A percentile compares a stretch with the other conserved stretches of the same genome.
These are phyloP conservation scores for Daucus carota DNA, from an alignment of 129 eudicot species.

Conservation along the genomic window DNA sequence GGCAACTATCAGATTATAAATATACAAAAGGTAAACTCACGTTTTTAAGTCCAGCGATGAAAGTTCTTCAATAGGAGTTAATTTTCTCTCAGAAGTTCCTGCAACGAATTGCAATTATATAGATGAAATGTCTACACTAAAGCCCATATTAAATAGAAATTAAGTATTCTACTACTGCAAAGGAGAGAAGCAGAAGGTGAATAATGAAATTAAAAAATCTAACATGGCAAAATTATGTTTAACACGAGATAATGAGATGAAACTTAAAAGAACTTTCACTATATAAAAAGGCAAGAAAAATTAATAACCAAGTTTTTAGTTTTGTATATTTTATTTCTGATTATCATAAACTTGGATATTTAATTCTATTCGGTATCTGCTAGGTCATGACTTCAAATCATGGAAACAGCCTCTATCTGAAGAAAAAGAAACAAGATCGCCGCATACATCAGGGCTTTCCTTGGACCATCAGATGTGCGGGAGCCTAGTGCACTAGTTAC, in stretches of 20 bases:
- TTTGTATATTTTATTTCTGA: neutral
- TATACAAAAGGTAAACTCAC: slow-evolving; percentile 38
- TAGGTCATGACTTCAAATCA: neutral
- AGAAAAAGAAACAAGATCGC: neutral
- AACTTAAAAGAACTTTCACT: neutral
- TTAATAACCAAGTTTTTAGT: no score
- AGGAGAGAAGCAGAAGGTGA: neutral
- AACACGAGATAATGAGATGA: neutral
- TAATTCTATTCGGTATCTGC: neutral
- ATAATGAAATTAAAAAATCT: neutral
- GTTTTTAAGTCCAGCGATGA: slow-evolving; percentile 72
- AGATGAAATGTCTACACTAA: neutral
- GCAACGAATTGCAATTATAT: slow-evolving; percentile 18
- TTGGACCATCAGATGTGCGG: no score
- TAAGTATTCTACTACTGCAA: neutral
- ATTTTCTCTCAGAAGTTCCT: slow-evolving; percentile 66
- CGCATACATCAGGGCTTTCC: no score
- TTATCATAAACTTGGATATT: neutral
- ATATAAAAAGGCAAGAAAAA: neutral
- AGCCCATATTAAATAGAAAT: neutral
- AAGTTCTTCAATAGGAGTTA: slow-evolving; percentile 50
- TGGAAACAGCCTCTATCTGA: neutral
- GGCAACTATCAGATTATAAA: neutral
- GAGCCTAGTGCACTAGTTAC: no score
- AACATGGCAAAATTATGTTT: neutral